Evolutionary conservation across 306 rosid species (phyloP).

Genomic region (Rosa lucieae): DNA sequence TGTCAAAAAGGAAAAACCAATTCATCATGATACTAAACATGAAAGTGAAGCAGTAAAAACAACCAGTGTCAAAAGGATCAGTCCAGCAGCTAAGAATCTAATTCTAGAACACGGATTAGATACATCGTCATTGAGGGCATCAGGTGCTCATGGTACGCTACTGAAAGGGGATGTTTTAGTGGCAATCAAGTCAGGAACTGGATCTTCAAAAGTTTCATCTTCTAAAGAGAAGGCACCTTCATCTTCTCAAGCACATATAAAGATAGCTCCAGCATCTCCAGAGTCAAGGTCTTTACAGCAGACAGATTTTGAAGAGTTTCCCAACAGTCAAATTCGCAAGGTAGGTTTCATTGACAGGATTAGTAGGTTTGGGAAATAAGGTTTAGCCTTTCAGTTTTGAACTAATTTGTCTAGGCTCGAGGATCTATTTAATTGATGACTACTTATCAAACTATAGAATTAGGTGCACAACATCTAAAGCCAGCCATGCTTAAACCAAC

Average conservation of each 20-base stretch:
- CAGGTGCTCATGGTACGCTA: constrained; percentile 80
- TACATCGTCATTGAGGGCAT: constrained; percentile 64
- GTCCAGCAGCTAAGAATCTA: constrained; percentile 93
- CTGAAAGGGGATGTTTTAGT: constrained; percentile 91
- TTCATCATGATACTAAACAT: constrained; percentile 37
- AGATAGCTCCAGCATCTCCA: constrained; percentile 35
- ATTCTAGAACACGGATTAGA: constrained; percentile 82
- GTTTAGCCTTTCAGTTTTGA: not conserved
- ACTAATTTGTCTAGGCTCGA: not conserved
- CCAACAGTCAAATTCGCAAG: constrained; percentile 94
- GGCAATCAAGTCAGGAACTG: constrained; percentile 75
- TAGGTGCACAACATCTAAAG: not conserved
- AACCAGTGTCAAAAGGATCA: constrained; percentile 53
- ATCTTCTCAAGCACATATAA: constrained; percentile 43
- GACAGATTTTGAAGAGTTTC: constrained; percentile 76
- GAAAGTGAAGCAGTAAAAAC: constrained; percentile 43
- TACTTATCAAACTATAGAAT: not conserved
- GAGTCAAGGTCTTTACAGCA: constrained; percentile 52
- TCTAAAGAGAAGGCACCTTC: constrained; percentile 54
- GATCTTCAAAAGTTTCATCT: constrained; percentile 50
- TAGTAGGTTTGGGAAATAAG: constrained; percentile 13
- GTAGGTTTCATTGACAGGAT: constrained; percentile 39
- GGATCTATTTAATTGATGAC: not conserved
- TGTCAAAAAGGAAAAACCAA: constrained; percentile 56
- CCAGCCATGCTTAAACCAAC: not conserved